Evolutionary conservation across 768 basidiomycete species (phyloP), one percentile per base, ranked within the genome.

Genomic region (Auricularia cornea): DNA sequence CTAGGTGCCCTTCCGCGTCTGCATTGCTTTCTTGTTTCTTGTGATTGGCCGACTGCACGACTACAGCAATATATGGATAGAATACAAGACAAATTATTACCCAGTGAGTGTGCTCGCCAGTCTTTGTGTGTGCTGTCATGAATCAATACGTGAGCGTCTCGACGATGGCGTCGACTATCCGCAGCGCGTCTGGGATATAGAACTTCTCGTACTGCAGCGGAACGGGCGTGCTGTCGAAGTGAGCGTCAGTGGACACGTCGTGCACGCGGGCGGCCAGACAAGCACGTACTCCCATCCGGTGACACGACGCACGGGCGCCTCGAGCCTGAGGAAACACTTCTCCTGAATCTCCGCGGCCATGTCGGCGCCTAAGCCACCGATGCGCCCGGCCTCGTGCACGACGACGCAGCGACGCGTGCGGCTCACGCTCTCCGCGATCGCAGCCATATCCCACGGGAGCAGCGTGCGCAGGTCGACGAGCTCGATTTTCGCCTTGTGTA

Each of bases 261-360:
- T 30, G 23, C 3, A 30, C 16, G 32, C 48, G 56, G 66, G 62
- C 60, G 62, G 33, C 31, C 54, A 56, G 61, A 14, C 31, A 57
- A 60, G 32, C 6, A 87, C 94, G 82, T 69, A 95, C 94, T 97
- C 94, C 95, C 95, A 98, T 31, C 91, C 92, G 2, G 90, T 85
- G 20, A 98, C 84, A 44, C 94, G 78, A 70, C 82, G 89, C 28
- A 98, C 88, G 0, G 94, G 94, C 8, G 94, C 94, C 62, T 92
- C 84, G 59, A 98, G 75, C 72, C 88, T 88, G 69, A 97, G 78
- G 77, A 97, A 97, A 67, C 90, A 93, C 64, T 88, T 78, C 74
- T 89, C 89, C 77, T 92, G 92, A 3, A 98, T 78, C 74, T 95
- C 92, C 0, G 92, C 90, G n/a, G 88, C 87, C 51, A 98, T 91